Percentiles rank a stretch among this genome's conserved stretches.
Conservation (phyloP, 2,329 filamentous ascomycete genomes). For the Colletotrichum eleusines region DNA sequence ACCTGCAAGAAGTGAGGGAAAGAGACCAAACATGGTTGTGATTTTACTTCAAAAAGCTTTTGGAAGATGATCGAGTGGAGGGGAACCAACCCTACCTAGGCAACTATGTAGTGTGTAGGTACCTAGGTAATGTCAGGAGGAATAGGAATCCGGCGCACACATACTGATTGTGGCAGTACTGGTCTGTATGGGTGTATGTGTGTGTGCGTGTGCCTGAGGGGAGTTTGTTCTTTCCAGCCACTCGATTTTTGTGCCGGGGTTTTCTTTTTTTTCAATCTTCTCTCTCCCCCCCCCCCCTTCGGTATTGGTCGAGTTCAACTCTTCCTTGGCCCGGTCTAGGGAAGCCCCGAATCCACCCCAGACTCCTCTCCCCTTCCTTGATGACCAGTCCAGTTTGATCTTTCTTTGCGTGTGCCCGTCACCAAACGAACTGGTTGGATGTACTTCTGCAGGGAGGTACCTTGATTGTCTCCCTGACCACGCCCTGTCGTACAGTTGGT, state of each 20-base stretch:
- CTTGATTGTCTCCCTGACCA: constrained; percentile 9
- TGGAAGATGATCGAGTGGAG: not conserved
- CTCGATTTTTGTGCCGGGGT: constrained; percentile 6
- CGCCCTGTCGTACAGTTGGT: constrained; percentile 8
- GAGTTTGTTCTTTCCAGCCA: constrained; percentile 28
- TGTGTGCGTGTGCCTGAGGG: not conserved
- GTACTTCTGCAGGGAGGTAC: constrained; percentile 11
- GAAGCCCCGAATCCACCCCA: constrained; percentile 12
- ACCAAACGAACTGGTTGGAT: constrained; percentile 13
- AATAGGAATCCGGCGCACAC: too few relatives aligned
- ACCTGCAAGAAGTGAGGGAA: not conserved
- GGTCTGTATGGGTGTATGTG: not conserved
- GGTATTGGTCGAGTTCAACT: not conserved
- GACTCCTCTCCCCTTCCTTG: not conserved
- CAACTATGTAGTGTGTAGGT: too few relatives aligned
- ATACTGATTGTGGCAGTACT: too few relatives aligned
- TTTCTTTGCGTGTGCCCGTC: not conserved
- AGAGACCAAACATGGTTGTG: not conserved
- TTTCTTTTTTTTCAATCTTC: not conserved
- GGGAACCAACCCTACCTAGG: not conserved
- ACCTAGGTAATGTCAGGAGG: too few relatives aligned
- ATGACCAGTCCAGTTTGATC: not conserved
- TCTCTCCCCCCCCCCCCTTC: not conserved
- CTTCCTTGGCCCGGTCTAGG: constrained; percentile 8
- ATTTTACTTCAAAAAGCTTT: not conserved